Conservation (phyloP, 257 asterid genomes). For the Ilex aquifolium region DNA sequence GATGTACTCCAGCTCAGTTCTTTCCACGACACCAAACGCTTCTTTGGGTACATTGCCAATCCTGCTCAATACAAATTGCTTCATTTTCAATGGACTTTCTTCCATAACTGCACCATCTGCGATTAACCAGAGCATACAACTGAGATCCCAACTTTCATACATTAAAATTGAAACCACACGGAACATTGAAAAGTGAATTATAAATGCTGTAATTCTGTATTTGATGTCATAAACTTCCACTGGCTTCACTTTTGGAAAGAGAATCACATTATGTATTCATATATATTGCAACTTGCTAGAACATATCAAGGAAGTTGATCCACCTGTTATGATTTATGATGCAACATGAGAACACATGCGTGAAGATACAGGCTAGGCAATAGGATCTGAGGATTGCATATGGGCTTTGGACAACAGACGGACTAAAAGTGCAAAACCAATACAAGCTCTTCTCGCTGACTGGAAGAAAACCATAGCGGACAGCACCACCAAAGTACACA, state of each 20-base stretch:
- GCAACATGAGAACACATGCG: neutral
- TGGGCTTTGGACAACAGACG: constrained; percentile 34
- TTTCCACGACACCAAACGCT: constrained; percentile 31
- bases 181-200: neutral
- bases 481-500: constrained; percentile 54
- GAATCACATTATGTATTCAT: neutral
- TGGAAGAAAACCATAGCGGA: constrained; percentile 57
- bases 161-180: neutral
- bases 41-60: constrained; percentile 26
- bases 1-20: constrained; percentile 37
- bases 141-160: neutral
- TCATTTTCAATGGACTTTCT: constrained; percentile 45
- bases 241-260: no score
- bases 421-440: constrained; percentile 67
- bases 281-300: neutral
- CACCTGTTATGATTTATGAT: neutral
- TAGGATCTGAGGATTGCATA: no score
- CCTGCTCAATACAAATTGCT: constrained; percentile 50
- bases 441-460: constrained; percentile 53
- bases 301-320: neutral
- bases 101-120: constrained; percentile 37
- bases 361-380: no score
- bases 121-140: neutral
- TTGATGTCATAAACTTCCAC: no score
- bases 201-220: no score